Percentiles rank a stretch among this genome's conserved stretches.
These are phyloP conservation scores for Coemansia sp. DNA, from an alignment of 192 early-diverging fungal genomes.

Conservation along the genomic window DNA sequence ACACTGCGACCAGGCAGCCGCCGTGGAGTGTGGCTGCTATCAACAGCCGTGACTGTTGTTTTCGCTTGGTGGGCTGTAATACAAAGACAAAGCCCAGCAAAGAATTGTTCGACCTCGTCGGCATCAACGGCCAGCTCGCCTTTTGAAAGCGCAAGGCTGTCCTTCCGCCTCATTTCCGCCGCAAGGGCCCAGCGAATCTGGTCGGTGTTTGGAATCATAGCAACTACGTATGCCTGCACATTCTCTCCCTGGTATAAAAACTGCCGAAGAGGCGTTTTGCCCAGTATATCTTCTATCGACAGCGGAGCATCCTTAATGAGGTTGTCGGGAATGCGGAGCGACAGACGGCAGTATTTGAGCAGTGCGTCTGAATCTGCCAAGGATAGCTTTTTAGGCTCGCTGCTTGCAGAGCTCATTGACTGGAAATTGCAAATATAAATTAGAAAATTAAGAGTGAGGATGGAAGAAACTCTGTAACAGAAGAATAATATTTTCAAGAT, in stretches of 20 bases:
- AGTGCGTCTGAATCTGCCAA: constrained; percentile 29
- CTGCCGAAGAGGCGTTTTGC: constrained; percentile 14
- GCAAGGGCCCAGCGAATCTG: constrained; percentile 37
- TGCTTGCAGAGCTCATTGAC: neutral
- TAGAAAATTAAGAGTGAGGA: neutral
- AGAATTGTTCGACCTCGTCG: constrained; percentile 27
- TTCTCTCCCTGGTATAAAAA: constrained; percentile 38
- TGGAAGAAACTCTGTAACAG: neutral
- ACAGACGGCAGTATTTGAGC: constrained; percentile 31
- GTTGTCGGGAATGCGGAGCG: constrained; percentile 35
- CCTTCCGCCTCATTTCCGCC: constrained; percentile 26
- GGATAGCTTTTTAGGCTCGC: neutral
- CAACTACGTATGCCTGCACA: constrained; percentile 28
- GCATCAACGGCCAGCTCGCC: constrained; percentile 31
- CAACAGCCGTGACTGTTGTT: neutral
- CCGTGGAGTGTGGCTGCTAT: neutral
- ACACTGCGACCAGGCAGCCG: neutral
- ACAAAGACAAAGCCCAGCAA: constrained; percentile 16
- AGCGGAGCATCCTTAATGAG: neutral
- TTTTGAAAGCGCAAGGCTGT: constrained; percentile 10
- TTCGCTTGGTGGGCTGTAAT: constrained; percentile 30
- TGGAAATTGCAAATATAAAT: neutral
- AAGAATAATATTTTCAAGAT: neutral
- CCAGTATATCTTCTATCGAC: constrained; percentile 28
- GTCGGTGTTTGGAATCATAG: constrained; percentile 41